Evolutionary conservation across 179 eudicot genomes (phyloP).

Genomic region (Drosera spatulata): DNA sequence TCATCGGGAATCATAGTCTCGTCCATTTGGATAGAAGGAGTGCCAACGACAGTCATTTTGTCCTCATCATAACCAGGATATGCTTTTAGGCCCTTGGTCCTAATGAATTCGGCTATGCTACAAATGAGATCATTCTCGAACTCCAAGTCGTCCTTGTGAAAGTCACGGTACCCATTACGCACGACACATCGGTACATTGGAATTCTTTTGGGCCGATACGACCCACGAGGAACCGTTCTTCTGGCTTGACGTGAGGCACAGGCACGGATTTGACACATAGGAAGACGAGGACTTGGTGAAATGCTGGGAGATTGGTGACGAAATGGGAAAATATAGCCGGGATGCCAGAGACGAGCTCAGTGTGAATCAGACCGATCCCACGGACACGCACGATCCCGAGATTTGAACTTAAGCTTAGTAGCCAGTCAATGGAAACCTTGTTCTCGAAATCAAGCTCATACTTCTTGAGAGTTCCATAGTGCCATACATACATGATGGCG

Average conservation of each 20-base stretch:
- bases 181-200: slow-evolving; percentile 6
- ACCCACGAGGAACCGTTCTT: slow-evolving; percentile 6
- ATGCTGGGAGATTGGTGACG: slow-evolving; percentile 6
- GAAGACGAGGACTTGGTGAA: slow-evolving; percentile 7
- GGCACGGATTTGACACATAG: slow-evolving; percentile 8
- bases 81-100: background rate
- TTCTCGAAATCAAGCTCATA: slow-evolving; percentile 3
- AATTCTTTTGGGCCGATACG: slow-evolving; percentile 1
- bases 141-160: slow-evolving; percentile 2
- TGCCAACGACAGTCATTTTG: background rate
- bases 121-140: slow-evolving; percentile 6
- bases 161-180: slow-evolving; percentile 6
- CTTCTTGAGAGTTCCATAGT: slow-evolving; percentile 8
- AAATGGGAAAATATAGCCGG: slow-evolving; percentile 4
- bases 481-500: slow-evolving; percentile 9
- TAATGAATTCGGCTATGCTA: slow-evolving; percentile 9
- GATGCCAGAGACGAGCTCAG: slow-evolving; percentile 6
- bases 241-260: slow-evolving; percentile 6
- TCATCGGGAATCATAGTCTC: background rate
- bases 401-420: slow-evolving; percentile 5
- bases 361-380: too few species aligned
- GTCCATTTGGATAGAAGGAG: background rate
- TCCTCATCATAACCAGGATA: background rate
- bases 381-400: slow-evolving; percentile 8
- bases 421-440: slow-evolving; percentile 8